phyloP scores from a whole-genome alignment of 2,329 filamentous ascomycete genomes.

The Exophiala spinifera region DNA sequence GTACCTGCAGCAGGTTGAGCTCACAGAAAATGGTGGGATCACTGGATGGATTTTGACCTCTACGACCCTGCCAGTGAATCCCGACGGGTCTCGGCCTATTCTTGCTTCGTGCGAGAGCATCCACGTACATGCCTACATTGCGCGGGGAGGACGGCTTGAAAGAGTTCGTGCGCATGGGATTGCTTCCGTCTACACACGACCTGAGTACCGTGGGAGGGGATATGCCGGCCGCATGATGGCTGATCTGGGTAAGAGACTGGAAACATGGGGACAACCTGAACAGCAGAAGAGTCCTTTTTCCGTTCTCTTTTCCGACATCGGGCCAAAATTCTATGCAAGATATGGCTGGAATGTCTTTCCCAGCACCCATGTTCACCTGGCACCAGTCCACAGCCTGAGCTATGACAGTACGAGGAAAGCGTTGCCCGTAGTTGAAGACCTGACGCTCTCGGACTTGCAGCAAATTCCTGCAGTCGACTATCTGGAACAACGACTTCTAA shows the following conservation, averaged over 20 bases:
- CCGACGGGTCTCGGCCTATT: slow-evolving; percentile 43
- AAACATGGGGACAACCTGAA: slow-evolving; percentile 49
- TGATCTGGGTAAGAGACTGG: slow-evolving; percentile 58
- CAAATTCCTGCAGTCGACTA: slow-evolving; percentile 57
- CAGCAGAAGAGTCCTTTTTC: slow-evolving; percentile 60
- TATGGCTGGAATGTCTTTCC: slow-evolving; percentile 74
- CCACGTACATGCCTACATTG: slow-evolving; percentile 44
- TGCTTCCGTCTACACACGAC: slow-evolving; percentile 73
- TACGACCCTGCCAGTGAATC: slow-evolving; percentile 33
- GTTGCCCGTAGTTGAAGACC: slow-evolving; percentile 33
- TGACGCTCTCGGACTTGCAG: slow-evolving; percentile 40
- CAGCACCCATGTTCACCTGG: slow-evolving; percentile 69
- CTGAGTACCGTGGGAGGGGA: slow-evolving; percentile 64
- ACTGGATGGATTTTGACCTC: slow-evolving; percentile 61
- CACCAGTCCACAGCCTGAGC: slow-evolving; percentile 35
- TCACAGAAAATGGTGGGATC: slow-evolving; percentile 55
- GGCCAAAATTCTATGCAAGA: slow-evolving; percentile 74
- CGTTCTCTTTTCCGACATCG: slow-evolving; percentile 82
- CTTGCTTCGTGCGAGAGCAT: slow-evolving; percentile 59
- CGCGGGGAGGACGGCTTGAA: slow-evolving; percentile 47
- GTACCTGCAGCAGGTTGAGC: slow-evolving; percentile 48
- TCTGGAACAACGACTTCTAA: slow-evolving; percentile 57
- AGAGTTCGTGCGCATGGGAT: slow-evolving; percentile 65
- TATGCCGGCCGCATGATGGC: slow-evolving; percentile 75
- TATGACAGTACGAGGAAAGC: slow-evolving; percentile 25